Evolutionary conservation across 257 asterid species (phyloP).

Genomic region (Mentha longifolia): DNA sequence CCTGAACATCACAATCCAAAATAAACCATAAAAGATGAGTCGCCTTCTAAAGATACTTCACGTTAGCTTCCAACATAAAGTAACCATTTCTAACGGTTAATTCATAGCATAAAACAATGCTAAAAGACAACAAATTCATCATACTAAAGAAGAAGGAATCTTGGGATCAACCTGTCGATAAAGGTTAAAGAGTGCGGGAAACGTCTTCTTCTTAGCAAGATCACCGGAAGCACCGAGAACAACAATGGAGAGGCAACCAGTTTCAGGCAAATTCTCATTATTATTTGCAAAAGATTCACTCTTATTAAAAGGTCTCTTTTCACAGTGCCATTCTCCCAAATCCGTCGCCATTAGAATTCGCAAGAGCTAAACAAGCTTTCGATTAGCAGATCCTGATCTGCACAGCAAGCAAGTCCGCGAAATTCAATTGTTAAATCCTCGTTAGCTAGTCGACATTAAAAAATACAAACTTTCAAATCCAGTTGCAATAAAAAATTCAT

Average conservation of each 20-base stretch:
- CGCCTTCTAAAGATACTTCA: slow-evolving; percentile 17
- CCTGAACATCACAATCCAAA: slow-evolving; percentile 53
- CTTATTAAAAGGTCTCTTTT: slow-evolving; percentile 54
- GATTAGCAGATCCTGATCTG: slow-evolving; percentile 33
- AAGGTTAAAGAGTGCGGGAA: slow-evolving; percentile 96
- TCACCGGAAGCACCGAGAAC: slow-evolving; percentile 99
- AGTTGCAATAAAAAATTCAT: slow-evolving; percentile 11
- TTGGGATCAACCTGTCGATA: slow-evolving; percentile 73
- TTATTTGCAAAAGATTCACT: slow-evolving; percentile 58
- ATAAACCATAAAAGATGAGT: slow-evolving; percentile 13
- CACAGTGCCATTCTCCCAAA: slow-evolving; percentile 57
- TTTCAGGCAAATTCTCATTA: slow-evolving; percentile 58
- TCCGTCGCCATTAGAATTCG: slow-evolving; percentile 33
- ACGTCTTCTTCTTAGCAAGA: slow-evolving; percentile 99
- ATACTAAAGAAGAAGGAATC: neutral
- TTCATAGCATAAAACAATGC: neutral
- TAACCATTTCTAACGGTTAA: neutral
- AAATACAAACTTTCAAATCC: slow-evolving; percentile 7
- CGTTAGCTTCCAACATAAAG: neutral
- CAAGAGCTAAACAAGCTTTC: slow-evolving; percentile 24
- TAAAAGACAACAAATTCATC: slow-evolving; percentile 4
- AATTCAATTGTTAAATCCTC: neutral
- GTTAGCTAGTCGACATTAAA: neutral
- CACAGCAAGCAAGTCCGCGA: slow-evolving; percentile 8
- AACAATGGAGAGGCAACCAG: slow-evolving; percentile 78